Evolutionary conservation across 1,139 yeast genomes (phyloP), one percentile per base, ranked within the genome.

Genomic region (Scheffersomyces cryptocercus): DNA sequence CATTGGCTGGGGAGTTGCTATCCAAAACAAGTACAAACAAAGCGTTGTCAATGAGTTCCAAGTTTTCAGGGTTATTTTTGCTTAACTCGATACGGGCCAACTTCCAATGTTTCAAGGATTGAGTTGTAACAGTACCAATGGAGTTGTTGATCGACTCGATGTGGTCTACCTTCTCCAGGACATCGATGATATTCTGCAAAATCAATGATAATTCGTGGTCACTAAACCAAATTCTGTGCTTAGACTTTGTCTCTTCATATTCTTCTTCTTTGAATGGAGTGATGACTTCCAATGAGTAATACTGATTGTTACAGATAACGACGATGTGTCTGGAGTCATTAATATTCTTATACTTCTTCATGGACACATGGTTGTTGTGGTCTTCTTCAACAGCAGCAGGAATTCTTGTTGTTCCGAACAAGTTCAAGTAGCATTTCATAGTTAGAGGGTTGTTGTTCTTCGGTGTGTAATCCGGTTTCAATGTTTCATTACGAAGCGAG

Each of bases 61-160:
- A 60, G 33, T 65, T 72, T 7, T 69, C 68, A 2, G 68, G 59
- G 55, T 81, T 80, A 6, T 75, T 61, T 39, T 58, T 68, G 42
- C 69, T 70, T 40, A 83, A 67, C 45, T 79, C 81, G 5, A 67
- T 44, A 44, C 91, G 69, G 1, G 84, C 84, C 38, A 67, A 63
- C 48, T 72, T 79, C 95, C 95, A 86, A 46, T 77, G 67, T 30
- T 73, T 70, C 58, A 77, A 81, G 11, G 81, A 70, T 58, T 85
- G 90, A 0, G 91, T 82, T 2, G 93, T 84, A 43, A 85, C 70
- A 4, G 88, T 73, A 4, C 91, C 90, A 49, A 85, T 67, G 0
- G 89, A 84, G 42, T 81, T 75, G 47, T 73, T 75, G 29, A 76
- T 71, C 3, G 73, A 56, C 41, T 73, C 76, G 28, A 76, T 64